phyloP scores from a whole-genome alignment of 495 filamentous ascomycete species.

The Talaromyces ruber region DNA sequence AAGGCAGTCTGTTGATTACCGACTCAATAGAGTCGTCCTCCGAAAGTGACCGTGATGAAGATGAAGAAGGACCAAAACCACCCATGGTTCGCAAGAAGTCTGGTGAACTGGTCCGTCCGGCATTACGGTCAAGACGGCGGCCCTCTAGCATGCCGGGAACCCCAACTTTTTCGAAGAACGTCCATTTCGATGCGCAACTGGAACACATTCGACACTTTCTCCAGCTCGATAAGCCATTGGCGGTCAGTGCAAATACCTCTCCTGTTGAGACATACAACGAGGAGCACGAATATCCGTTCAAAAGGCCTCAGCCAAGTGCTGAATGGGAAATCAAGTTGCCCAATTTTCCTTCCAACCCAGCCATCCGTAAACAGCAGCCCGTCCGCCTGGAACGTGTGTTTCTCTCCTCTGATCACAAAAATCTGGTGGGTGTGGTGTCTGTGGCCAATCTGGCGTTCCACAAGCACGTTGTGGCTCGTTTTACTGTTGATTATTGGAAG shows the following conservation, averaged over 20 bases:
- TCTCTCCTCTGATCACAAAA: slow-evolving; percentile 79
- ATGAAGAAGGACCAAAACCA: slow-evolving; percentile 54
- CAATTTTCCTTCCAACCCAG: slow-evolving; percentile 71
- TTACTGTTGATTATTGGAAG: slow-evolving; percentile 97
- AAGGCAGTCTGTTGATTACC: slow-evolving; percentile 50
- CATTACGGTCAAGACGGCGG: slow-evolving; percentile 69
- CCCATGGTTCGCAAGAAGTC: slow-evolving; percentile 97
- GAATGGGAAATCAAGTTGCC: slow-evolving; percentile 82
- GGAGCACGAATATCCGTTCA: slow-evolving; percentile 82
- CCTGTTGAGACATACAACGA: slow-evolving; percentile 79
- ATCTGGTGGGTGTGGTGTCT: slow-evolving; percentile 69
- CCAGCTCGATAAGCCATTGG: slow-evolving; percentile 84
- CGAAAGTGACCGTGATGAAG: slow-evolving; percentile 56
- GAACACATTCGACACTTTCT: slow-evolving; percentile 94
- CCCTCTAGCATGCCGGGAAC: slow-evolving; percentile 97
- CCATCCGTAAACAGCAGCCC: slow-evolving; percentile 52
- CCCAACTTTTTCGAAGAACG: slow-evolving; percentile 86
- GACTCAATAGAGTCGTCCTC: slow-evolving; percentile 54
- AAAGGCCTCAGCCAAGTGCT: slow-evolving; percentile 41
- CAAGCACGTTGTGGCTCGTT: slow-evolving; percentile 79
- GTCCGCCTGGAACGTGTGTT: slow-evolving; percentile 76
- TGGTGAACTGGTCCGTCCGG: slow-evolving; percentile 90
- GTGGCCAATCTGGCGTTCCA: slow-evolving; percentile 88
- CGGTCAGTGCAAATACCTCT: slow-evolving; percentile 92
- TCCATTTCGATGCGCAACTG: slow-evolving; percentile 90